Percentiles rank a stretch among this genome's conserved stretches.
phyloP scores from a whole-genome alignment of 208 protist species.

The Hexamita inflata region DNA sequence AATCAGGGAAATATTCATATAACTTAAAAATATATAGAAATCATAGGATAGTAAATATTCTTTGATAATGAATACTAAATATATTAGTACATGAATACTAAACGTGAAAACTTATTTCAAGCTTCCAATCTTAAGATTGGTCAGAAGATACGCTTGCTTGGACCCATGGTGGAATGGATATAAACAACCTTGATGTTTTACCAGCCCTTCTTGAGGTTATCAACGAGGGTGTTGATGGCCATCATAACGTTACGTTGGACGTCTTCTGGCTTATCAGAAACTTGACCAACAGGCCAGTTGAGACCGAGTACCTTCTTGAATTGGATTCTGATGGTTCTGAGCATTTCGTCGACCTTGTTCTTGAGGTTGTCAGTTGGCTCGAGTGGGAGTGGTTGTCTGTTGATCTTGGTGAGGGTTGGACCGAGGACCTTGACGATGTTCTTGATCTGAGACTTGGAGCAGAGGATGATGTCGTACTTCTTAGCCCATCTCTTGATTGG shows the following conservation, averaged over 20 bases:
- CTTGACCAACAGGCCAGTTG: conserved; percentile 81
- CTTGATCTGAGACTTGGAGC: conserved; percentile 84
- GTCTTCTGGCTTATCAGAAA: conserved; percentile 78
- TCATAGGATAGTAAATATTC: too few relatives aligned
- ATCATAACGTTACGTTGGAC: conserved; percentile 77
- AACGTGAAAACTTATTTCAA: too few relatives aligned
- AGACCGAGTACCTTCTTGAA: conserved; percentile 96
- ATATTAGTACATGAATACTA: too few relatives aligned
- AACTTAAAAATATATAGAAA: too few relatives aligned
- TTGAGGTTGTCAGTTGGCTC: conserved; percentile 67
- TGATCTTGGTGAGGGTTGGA: conserved; percentile 92
- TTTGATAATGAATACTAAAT: too few relatives aligned
- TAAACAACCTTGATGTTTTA: conserved; percentile 95
- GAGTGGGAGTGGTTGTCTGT: conserved; percentile 92
- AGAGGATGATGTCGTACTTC: conserved; percentile 91
- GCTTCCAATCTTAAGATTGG: too few relatives aligned
- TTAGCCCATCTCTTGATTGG: conserved; percentile 87
- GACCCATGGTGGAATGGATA: conserved; percentile 97
- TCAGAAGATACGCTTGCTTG: conserved; percentile 87
- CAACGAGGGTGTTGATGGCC: conserved; percentile 94
- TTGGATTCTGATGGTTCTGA: conserved; percentile 89
- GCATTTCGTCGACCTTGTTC: conserved; percentile 75
- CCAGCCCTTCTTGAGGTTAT: conserved; percentile 99
- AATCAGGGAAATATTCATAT: too few relatives aligned
- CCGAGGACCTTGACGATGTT: conserved; percentile 78